A percentile compares a stretch with the other conserved stretches of the same genome.
phyloP scores from a whole-genome alignment of 306 rosid genomes.

The Dalbergia cochinchinensis region DNA sequence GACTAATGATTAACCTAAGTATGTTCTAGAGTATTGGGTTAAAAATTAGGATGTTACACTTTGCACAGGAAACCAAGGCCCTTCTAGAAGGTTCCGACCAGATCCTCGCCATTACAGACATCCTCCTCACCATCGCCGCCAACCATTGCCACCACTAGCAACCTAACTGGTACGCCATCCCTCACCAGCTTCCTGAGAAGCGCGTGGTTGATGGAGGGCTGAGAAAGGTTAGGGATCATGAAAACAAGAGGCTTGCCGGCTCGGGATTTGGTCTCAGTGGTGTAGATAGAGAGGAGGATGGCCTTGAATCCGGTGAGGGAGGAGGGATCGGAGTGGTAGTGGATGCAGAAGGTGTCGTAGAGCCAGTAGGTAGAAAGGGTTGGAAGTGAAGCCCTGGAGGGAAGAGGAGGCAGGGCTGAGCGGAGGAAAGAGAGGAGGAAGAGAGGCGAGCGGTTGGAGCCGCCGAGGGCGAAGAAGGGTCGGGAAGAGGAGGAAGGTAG shows the following conservation, averaged over 20 bases:
- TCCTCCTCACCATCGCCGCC: too few relatives aligned
- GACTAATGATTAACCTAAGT: too few relatives aligned
- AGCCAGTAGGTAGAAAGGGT: constrained; percentile 98
- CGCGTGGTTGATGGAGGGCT: constrained; percentile 84
- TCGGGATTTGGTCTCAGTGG: constrained; percentile 82
- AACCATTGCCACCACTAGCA: too few relatives aligned
- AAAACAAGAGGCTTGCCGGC: constrained; percentile 82
- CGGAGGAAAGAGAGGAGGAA: constrained; percentile 83
- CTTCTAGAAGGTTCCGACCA: too few relatives aligned
- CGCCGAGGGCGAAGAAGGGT: constrained; percentile 77
- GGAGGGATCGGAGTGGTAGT: constrained; percentile 62
- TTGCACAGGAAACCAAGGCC: too few relatives aligned
- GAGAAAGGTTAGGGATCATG: constrained; percentile 82
- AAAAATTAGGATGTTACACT: too few relatives aligned
- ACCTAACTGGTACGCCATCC: too few relatives aligned
- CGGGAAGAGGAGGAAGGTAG: constrained; percentile 51
- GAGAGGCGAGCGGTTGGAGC: constrained; percentile 95
- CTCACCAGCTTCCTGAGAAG: constrained; percentile 61
- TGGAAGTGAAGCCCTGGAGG: constrained; percentile 83
- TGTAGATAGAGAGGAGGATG: constrained; percentile 82
- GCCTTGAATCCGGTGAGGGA: constrained; percentile 95
- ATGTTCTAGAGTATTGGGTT: too few relatives aligned
- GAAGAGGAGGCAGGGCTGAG: constrained; percentile 60
- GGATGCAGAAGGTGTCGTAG: constrained; percentile 88
- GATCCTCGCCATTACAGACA: too few relatives aligned